Base-by-base conservation (phyloP, 805 yeast species). In the Wickerhamomyces bisporus region DNA sequence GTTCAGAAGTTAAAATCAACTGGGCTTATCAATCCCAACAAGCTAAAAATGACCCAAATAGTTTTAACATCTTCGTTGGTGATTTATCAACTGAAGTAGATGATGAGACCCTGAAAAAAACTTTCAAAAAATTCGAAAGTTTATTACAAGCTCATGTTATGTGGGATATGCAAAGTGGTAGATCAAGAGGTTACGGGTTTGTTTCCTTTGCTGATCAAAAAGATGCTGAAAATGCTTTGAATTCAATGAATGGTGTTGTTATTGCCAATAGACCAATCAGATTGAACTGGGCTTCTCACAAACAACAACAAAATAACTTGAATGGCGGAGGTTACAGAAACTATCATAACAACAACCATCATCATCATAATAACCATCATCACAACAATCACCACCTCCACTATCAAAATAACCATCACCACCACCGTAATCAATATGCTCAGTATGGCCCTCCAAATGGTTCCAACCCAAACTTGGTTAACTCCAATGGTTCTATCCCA, bases 101-200 rank as follows among this genome's bases (percentile, higher is more conserved):
- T 55, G 96, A 88, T 61, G 94, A 83, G 47, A 56, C 75, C 14
- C 70, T 87, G 44, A 68, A 68, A 36, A 62, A 60, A 31, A 68
- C 82, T 11, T 87, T 87, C 55, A 49, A 65, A 5, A 65, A 67
- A 39, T 83, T 74, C 58, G 66, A 68, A 14, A 73, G 87, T 1
- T 65, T 84, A 51, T 65, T 76, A 33, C 93, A 85, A 58, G 96
- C 95, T 11, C 88, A 87, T 50, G 96, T 87, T 24, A 88, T 87
- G 96, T 87, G 96, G 96, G 96, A 88, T 58, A 86, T 86, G 94
- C 89, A 85, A 58, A 82, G 93, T 19, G 93, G 94, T 30, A 71
- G 95, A 56, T 86, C 95, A 3, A 71, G 96, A 62, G 95, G 96
- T 26, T 87, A 87, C 55, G 96, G 96, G 3, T 87, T 88, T 60